A percentile compares a stretch with the other conserved stretches of the same genome.
phyloP scores from a whole-genome alignment of 176 grass and related monocot species.

The Eragrostis nindensis region DNA sequence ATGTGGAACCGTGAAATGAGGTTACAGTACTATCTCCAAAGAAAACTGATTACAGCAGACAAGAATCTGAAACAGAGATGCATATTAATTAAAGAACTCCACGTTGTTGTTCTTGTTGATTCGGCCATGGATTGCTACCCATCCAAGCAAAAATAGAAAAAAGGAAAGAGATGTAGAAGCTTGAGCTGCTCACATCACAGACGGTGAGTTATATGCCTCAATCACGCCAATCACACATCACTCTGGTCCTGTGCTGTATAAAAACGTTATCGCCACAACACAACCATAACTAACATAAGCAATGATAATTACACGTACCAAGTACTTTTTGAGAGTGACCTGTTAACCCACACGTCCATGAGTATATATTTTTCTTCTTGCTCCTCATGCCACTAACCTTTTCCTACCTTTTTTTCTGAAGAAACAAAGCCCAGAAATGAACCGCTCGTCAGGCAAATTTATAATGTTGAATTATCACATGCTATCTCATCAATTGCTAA shows the following conservation, averaged over 20 bases:
- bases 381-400: constrained; percentile 17
- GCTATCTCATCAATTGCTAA: not conserved
- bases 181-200: constrained; percentile 50
- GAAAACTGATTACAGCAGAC: too few species aligned
- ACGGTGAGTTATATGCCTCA: constrained; percentile 75
- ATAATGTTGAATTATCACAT: not conserved
- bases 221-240: constrained; percentile 46
- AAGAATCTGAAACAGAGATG: too few species aligned
- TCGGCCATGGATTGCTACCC: constrained; percentile 42
- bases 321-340: constrained; percentile 50
- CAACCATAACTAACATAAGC: constrained; percentile 63
- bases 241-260: constrained; percentile 23
- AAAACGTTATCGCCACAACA: constrained; percentile 49
- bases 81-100: not conserved
- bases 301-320: constrained; percentile 46
- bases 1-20: too few species aligned
- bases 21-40: too few species aligned
- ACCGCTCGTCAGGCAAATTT: not conserved
- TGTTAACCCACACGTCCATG: constrained; percentile 50
- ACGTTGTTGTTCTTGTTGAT: constrained; percentile 7
- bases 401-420: too few species aligned
- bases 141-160: constrained; percentile 60
- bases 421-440: too few species aligned
- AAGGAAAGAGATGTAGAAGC: constrained; percentile 21
- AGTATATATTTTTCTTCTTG: not conserved